Evolutionary conservation across 2,329 filamentous ascomycete species (phyloP), one percentile per base, ranked within the genome.

Genomic region (Byssochlamys sp.): DNA sequence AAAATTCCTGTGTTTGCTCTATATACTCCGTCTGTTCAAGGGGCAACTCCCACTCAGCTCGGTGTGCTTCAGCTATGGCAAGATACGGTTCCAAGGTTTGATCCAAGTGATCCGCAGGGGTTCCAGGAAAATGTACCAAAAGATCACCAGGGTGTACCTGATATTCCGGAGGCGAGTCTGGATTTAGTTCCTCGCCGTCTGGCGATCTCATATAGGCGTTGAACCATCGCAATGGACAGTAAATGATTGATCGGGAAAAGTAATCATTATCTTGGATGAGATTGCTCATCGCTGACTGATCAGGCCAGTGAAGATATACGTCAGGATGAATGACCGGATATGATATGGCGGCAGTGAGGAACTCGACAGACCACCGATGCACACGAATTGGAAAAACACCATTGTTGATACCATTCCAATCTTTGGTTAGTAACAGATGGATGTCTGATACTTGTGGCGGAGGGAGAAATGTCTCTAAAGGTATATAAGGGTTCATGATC

Each of bases 381-480:
- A 73, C 70, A 19, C 70, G 67, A 39, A 73, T 61, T 27, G 69
- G 63, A 58, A 73, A 72, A 6, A 69, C 63, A 4, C 71, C 70
- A 33, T 66, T 66, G 53, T 74, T 72, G 29, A 73, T 61, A 10
- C 71, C 70, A 35, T 68, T 67, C 59, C 65, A 67, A 58, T 73
- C 70, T 56, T 69, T 65, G 11, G 61, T 61, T 14, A 68, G 61
- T 5, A 73, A 54, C 4, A 72, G 55, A 54, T 73, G 68, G 52
- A 71, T 60, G 54, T 71, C 58, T 9, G 60, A 29, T 27, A 67
- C 62, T 25, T 65, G 55, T 3, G 64, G 59, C 1, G 71, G 71
- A 5, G 71, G 69, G 19, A 71, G 63, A 59, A 73, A 73, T 24
- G 63, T 62, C 29, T 71, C 67, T 25, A 69, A 60, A 2, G 66